These are phyloP conservation scores for Apium graveolens DNA, from an alignment of 129 eudicot genomes.

Conservation along the genomic window DNA sequence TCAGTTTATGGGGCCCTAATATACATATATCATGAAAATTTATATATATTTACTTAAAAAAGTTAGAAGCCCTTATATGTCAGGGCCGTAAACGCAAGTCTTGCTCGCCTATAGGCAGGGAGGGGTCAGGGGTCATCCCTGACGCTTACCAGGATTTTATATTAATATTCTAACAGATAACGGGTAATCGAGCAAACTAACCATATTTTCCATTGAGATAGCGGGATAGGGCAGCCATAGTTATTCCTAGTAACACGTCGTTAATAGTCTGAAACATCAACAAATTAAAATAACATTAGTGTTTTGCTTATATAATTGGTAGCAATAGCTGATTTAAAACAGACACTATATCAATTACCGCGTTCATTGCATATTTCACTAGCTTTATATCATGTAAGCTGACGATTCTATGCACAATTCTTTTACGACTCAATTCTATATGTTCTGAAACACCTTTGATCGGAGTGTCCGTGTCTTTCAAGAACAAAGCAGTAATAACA, in stretches of 20 bases:
- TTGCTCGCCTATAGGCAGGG: too few relatives aligned
- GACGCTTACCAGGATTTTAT: too few relatives aligned
- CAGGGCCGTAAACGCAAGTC: too few relatives aligned
- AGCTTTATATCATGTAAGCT: slow-evolving; percentile 35
- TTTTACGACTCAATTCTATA: slow-evolving; percentile 8
- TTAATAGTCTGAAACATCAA: background rate
- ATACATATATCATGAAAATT: too few relatives aligned
- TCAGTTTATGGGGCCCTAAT: too few relatives aligned
- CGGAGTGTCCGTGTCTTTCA: slow-evolving; percentile 29
- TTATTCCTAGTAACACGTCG: slow-evolving; percentile 2
- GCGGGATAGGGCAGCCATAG: background rate
- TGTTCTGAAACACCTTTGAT: slow-evolving; percentile 14
- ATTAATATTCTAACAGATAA: too few relatives aligned
- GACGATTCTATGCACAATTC: slow-evolving; percentile 20
- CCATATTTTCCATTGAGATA: slow-evolving; percentile 4
- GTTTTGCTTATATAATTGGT: background rate
- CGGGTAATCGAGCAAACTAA: background rate
- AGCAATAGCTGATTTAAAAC: background rate
- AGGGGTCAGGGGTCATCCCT: too few relatives aligned
- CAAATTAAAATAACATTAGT: background rate
- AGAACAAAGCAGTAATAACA: slow-evolving; percentile 14
- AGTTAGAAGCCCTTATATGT: too few relatives aligned
- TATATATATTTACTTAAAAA: too few relatives aligned
- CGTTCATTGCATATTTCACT: slow-evolving; percentile 32
- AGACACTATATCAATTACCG: slow-evolving; percentile 17